Evolutionary conservation across 768 basidiomycete species (phyloP), one percentile per base, ranked within the genome.

Genomic region (Collybia sp.): DNA sequence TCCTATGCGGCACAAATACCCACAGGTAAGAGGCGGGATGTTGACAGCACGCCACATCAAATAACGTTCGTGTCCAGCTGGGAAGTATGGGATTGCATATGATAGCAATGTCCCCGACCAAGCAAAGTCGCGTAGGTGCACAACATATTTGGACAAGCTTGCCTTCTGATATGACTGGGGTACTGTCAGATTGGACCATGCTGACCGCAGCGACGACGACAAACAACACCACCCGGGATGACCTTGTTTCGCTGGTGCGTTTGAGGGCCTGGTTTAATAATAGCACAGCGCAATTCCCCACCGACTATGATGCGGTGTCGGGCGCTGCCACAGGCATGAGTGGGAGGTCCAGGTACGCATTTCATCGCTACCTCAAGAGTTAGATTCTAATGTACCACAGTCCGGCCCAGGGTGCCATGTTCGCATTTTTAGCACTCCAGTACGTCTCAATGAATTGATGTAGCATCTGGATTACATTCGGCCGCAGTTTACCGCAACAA

Each of bases 131-230:
- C 63, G 65, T 65, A 43, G 31, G 50, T 38, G 1, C 0, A 16
- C 3, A 10, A 38, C 31, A 25, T 17, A 41, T 31, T 3, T 11
- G 12, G 12, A 18, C 36, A n/a, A n/a, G n/a, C n/a, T n/a, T 9
- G 36, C n/a, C 9, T 11, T 6, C 6, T 30, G 17, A 12, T 5
- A 13, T 15, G 12, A 13, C n/a, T 20, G 18, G 32, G 5, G 32
- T 16, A 16, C 15, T 30, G 17, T 15, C 44, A 66, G 77, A 77
- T 47, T 80, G 77, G 79, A 63, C 70, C 6, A 58, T 77, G 18
- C 70, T 75, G 53, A 71, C 73, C 6, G 76, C 79, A 2, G 74
- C 69, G 0, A 67, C 71, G 0, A 64, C 70, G 18, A 62, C 65
- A 0, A 58, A 65, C 38, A 44, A 41, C 1, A 48, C 58, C 0